phyloP scores from a whole-genome alignment of 2,329 filamentous ascomycete species.

The Exophiala calicioides region DNA sequence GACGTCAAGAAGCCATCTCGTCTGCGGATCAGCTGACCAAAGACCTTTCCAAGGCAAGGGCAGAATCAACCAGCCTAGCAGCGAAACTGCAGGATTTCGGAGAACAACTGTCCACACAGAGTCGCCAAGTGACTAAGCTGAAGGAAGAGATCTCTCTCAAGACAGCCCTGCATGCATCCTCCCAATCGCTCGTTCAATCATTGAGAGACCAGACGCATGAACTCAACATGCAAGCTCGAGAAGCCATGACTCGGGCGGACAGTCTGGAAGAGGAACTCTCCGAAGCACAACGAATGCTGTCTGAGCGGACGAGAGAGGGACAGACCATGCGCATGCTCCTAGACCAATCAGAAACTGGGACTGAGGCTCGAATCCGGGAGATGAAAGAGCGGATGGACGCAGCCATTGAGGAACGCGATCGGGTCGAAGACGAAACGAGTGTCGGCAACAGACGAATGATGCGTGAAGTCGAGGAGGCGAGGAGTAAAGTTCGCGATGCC shows the following conservation, averaged over 20 bases:
- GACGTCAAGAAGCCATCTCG: slow-evolving; percentile 75
- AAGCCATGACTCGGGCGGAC: slow-evolving; percentile 78
- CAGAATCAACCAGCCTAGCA: slow-evolving; percentile 62
- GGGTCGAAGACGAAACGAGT: slow-evolving; percentile 85
- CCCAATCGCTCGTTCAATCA: slow-evolving; percentile 81
- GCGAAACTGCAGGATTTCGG: slow-evolving; percentile 72
- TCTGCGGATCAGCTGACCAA: slow-evolving; percentile 68
- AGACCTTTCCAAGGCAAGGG: slow-evolving; percentile 71
- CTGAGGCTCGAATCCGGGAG: slow-evolving; percentile 79
- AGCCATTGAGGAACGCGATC: slow-evolving; percentile 90
- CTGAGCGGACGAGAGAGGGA: slow-evolving; percentile 84
- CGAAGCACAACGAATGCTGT: slow-evolving; percentile 82
- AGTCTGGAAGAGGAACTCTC: slow-evolving; percentile 87
- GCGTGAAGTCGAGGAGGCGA: slow-evolving; percentile 84
- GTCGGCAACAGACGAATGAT: slow-evolving; percentile 73
- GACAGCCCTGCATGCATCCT: slow-evolving; percentile 78
- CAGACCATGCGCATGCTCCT: slow-evolving; percentile 93
- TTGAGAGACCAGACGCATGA: slow-evolving; percentile 93
- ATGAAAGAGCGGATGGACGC: slow-evolving; percentile 87
- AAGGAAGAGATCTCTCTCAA: slow-evolving; percentile 83
- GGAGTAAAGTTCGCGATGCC: slow-evolving; percentile 73
- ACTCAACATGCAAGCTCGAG: slow-evolving; percentile 86
- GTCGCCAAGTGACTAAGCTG: slow-evolving; percentile 65
- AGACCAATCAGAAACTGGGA: slow-evolving; percentile 79
- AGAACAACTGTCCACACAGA: slow-evolving; percentile 68